phyloP scores from a whole-genome alignment of 2,329 filamentous ascomycete species.

The Cyphellophora attinorum region DNA sequence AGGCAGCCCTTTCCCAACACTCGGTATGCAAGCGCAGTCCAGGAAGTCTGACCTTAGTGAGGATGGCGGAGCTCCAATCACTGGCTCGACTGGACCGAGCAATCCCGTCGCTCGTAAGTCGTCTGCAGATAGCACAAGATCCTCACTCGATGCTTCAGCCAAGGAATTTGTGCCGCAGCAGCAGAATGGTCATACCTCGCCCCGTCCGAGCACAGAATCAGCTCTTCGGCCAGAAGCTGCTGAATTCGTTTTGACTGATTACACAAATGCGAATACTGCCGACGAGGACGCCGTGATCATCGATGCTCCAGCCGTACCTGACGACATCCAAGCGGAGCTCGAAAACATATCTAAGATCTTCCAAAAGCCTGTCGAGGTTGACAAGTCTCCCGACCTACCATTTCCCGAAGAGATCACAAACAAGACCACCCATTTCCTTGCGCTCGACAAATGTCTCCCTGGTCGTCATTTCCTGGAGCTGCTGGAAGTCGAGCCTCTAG shows the following conservation, averaged over 20 bases:
- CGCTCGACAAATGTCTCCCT: slow-evolving; percentile 82
- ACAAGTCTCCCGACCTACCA: slow-evolving; percentile 46
- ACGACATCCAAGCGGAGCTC: slow-evolving; percentile 61
- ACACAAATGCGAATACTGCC: too few relatives aligned
- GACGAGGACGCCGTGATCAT: too few relatives aligned
- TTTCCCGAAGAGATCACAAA: slow-evolving; percentile 68
- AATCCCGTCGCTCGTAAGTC: too few relatives aligned
- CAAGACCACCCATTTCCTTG: slow-evolving; percentile 70
- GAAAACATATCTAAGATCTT: slow-evolving; percentile 57
- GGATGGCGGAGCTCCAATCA: slow-evolving; percentile 12
- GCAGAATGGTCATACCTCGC: too few relatives aligned
- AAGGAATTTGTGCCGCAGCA: neutral
- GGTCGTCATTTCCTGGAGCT: slow-evolving; percentile 75
- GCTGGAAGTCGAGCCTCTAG: slow-evolving; percentile 48
- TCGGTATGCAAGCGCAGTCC: neutral
- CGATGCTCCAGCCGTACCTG: too few relatives aligned
- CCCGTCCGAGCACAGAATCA: too few relatives aligned
- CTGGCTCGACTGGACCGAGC: too few relatives aligned
- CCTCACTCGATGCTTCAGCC: neutral
- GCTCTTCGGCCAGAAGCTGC: neutral
- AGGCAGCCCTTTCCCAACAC: slow-evolving; percentile 1
- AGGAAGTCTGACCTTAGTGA: slow-evolving; percentile 13
- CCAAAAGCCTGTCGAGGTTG: slow-evolving; percentile 28
- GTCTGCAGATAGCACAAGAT: slow-evolving; percentile 4
- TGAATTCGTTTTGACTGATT: too few relatives aligned